Conservation (phyloP, 1,284 basidiomycete species). For the Sporisorium reilianum region DNA sequence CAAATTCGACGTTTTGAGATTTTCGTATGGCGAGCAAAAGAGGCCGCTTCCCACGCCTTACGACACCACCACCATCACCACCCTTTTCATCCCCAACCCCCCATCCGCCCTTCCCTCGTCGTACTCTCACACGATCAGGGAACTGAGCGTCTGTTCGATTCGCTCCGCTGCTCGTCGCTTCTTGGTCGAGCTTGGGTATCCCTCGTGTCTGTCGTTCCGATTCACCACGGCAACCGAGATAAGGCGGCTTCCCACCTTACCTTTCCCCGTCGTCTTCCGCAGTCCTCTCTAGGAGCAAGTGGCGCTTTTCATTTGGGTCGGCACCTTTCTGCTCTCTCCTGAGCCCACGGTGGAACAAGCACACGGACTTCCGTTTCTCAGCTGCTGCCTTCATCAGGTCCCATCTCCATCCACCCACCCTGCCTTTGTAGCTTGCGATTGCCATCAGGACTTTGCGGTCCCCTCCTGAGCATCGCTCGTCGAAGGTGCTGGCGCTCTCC, state of each 20-base stretch:
- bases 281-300: background rate
- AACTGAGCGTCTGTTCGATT: background rate
- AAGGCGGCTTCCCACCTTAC: background rate
- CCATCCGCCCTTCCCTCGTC: background rate
- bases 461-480: background rate
- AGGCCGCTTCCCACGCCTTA: constrained; percentile 11
- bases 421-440: background rate
- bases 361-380: too few relatives aligned
- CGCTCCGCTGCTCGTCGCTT: background rate
- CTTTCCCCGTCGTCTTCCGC: background rate
- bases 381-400: background rate
- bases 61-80: constrained; percentile 32
- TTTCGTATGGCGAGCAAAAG: constrained; percentile 16
- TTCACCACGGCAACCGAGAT: background rate
- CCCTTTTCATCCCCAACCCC: background rate
- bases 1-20: constrained; percentile 39
- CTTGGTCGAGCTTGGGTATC: constrained; percentile 1
- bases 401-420: constrained; percentile 4
- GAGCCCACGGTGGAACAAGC: background rate
- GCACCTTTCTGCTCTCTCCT: background rate
- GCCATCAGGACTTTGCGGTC: background rate
- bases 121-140: background rate
- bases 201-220: background rate
- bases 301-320: background rate
- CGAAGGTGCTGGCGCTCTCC: background rate